Evolutionary conservation across 2,329 filamentous ascomycete species (phyloP), one percentile per base, ranked within the genome.

Genomic region (Alternaria ventricosa): DNA sequence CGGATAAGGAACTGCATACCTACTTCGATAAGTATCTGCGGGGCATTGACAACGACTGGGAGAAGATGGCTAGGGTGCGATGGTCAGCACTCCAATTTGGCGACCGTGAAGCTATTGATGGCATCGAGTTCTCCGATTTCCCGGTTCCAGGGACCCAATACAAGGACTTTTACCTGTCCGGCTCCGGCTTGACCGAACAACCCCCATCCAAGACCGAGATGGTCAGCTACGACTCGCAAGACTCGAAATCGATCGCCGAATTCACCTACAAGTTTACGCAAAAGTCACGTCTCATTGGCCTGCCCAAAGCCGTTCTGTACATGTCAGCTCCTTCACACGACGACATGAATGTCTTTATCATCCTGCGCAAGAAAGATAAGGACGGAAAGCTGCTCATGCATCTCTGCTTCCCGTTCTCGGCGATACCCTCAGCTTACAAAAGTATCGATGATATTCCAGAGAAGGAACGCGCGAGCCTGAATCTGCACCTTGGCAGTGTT

Each of bases 391-490:
- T 76, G 0, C 64, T 85, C 12, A 51, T 58, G 46, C 56, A 58
- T 13, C 46, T 58, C 46, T 58, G 55, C 76, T 81, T 86, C 51
- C 84, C 84, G 0, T 76, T 79, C 64, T 70, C 76, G 4, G 72
- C 75, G 0, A 70, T 75, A 0, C 76, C 78, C 0, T 66, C 76
- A 23, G 27, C 23, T 1, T 58, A 58, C 46, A 66, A 64, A 53
- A 76, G 74, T 1, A 77, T 87, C 82, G 82, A 90, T 86, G 60
- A 90, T 86, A 80, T 88, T 86, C 73, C 90, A 84, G 72, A 78
- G 22, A 79, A 81, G 54, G 79, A 84, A 0, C 75, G 76, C 23
- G 69, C 73, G 4, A 82, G 80, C 44, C 63, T 81, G n/a, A 82
- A 81, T 33, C 71, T 83, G 5, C 80, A 84, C 63, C 67, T 79